Conservation (phyloP, 441 rosid genomes). For the Lepidium campestre region DNA sequence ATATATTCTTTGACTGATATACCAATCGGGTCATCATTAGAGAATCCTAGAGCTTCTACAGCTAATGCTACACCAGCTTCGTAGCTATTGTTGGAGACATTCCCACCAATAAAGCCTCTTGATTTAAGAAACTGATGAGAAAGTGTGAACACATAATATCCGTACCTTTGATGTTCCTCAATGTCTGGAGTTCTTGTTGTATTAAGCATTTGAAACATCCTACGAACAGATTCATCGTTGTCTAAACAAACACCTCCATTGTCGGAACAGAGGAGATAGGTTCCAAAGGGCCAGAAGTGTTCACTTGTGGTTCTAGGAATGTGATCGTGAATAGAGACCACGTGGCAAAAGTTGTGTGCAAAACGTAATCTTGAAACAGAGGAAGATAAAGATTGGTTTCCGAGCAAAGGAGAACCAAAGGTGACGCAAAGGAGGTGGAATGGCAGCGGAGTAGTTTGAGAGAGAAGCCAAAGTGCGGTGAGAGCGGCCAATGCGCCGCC, state of each 20-base stretch:
- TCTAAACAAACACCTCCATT: constrained; percentile 70
- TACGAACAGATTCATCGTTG: constrained; percentile 37
- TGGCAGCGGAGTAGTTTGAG: constrained; percentile 19
- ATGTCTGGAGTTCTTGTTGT: constrained; percentile 26
- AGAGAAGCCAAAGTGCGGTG: constrained; percentile 73
- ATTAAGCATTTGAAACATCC: constrained; percentile 43
- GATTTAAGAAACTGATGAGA: constrained; percentile 37
- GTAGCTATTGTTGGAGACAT: constrained; percentile 45
- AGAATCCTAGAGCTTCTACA: constrained; percentile 53
- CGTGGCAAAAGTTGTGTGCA: constrained; percentile 63
- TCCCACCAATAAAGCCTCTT: constrained; percentile 31
- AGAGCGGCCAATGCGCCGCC: constrained; percentile 72
- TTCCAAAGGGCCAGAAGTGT: constrained; percentile 68
- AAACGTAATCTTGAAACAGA: constrained; percentile 49
- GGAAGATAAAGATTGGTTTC: constrained; percentile 48
- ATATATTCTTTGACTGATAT: constrained; percentile 43
- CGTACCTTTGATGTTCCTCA: constrained; percentile 60
- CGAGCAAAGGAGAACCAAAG: constrained; percentile 75
- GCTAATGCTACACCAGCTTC: constrained; percentile 59
- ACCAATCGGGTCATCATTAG: constrained; percentile 33
- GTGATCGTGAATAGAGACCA: constrained; percentile 53
- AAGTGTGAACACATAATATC: constrained; percentile 36
- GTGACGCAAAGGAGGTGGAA: constrained; percentile 60
- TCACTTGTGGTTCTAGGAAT: constrained; percentile 36
- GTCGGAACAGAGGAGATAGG: constrained; percentile 54